A percentile compares a stretch with the other conserved stretches of the same genome.
phyloP scores from a whole-genome alignment of 1,139 yeast genomes.

The Candida glucosophila region DNA sequence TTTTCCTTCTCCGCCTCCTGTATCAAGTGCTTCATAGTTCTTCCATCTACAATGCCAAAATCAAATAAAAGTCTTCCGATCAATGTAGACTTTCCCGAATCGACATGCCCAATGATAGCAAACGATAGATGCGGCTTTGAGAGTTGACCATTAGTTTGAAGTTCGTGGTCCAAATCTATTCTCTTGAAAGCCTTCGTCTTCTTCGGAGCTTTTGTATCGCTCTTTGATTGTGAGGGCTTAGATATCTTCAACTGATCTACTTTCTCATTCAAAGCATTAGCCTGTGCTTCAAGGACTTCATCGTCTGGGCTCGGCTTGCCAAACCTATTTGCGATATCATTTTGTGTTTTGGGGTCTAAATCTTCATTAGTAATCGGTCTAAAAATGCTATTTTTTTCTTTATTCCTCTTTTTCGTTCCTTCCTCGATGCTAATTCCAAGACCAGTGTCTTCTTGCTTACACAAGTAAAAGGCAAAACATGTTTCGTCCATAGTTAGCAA shows the following conservation, averaged over 20 bases:
- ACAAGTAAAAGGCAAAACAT: neutral
- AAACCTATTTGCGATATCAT: slow-evolving; percentile 50
- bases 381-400: slow-evolving; percentile 14
- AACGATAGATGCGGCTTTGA: slow-evolving; percentile 64
- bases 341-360: slow-evolving; percentile 35
- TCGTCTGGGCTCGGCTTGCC: slow-evolving; percentile 81
- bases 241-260: slow-evolving; percentile 21
- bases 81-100: slow-evolving; percentile 93
- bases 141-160: slow-evolving; percentile 23
- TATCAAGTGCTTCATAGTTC: slow-evolving; percentile 66
- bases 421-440: too few species aligned
- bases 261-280: slow-evolving; percentile 37
- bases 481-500: neutral
- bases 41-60: slow-evolving; percentile 69
- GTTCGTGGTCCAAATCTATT: slow-evolving; percentile 30
- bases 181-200: slow-evolving; percentile 34
- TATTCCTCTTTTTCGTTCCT: slow-evolving; percentile 18
- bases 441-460: too few species aligned
- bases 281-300: slow-evolving; percentile 53
- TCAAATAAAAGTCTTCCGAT: slow-evolving; percentile 87
- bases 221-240: slow-evolving; percentile 3
- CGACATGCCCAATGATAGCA: slow-evolving; percentile 94
- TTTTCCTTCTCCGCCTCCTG: slow-evolving; percentile 79
- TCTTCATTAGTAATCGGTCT: slow-evolving; percentile 36
- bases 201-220: slow-evolving; percentile 9